Evolutionary conservation across 1,139 yeast species (phyloP).

Genomic region (Pichia terricola): DNA sequence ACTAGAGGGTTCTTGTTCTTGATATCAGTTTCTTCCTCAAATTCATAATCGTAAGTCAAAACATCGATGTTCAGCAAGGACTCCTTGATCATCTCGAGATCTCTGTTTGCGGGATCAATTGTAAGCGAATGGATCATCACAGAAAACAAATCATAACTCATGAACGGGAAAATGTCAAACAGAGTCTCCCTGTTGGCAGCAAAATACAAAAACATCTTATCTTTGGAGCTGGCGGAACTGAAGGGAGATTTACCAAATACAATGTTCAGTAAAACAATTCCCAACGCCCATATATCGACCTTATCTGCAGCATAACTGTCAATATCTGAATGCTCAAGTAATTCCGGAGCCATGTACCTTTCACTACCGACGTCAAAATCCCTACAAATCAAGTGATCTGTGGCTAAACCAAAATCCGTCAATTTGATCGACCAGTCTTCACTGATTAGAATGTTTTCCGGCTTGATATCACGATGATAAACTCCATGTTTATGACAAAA

Average conservation of each 20-base stretch:
- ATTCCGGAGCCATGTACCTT: slow-evolving; percentile 95
- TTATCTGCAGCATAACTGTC: slow-evolving; percentile 73
- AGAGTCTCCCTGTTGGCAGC: slow-evolving; percentile 82
- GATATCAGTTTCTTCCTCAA: slow-evolving; percentile 32
- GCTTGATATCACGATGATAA: slow-evolving; percentile 81
- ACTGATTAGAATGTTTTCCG: slow-evolving; percentile 87
- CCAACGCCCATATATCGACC: slow-evolving; percentile 90
- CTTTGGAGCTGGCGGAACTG: slow-evolving; percentile 71
- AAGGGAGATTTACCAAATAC: slow-evolving; percentile 91
- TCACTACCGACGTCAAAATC: slow-evolving; percentile 94
- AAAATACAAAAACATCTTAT: slow-evolving; percentile 79
- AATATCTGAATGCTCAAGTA: slow-evolving; percentile 49
- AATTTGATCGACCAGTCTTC: slow-evolving; percentile 93
- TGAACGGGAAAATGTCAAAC: slow-evolving; percentile 84
- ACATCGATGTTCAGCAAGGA: slow-evolving; percentile 54
- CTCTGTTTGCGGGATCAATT: slow-evolving; percentile 81
- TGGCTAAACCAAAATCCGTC: slow-evolving; percentile 94
- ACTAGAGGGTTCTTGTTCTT: slow-evolving; percentile 2
- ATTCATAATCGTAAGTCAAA: slow-evolving; percentile 71
- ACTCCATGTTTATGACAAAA: slow-evolving; percentile 67
- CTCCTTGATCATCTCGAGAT: slow-evolving; percentile 45
- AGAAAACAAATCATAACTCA: slow-evolving; percentile 80
- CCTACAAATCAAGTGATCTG: slow-evolving; percentile 49
- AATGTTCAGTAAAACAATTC: slow-evolving; percentile 74
- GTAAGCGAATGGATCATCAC: slow-evolving; percentile 72